Conservation (phyloP, 225 moss, liverwort and hornwort species). For the Climacium dendroides region DNA sequence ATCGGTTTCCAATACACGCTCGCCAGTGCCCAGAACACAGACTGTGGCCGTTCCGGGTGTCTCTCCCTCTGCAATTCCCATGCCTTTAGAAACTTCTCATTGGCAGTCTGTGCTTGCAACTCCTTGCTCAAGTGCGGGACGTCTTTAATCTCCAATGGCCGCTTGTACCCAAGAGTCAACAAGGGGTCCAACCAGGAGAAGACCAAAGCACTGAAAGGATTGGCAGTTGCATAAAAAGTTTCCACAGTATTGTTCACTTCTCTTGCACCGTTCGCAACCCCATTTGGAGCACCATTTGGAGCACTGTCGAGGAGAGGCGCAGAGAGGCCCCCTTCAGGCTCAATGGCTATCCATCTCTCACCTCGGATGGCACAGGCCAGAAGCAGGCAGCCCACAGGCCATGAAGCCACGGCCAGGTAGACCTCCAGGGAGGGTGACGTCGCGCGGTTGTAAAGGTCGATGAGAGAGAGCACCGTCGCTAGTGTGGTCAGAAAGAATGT, state of each 20-base stretch:
- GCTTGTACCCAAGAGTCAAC: constrained; percentile 18
- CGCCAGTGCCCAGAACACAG: constrained; percentile 13
- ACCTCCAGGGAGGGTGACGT: constrained; percentile 1
- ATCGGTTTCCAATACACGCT: constrained; percentile 32
- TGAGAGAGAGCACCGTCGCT: constrained; percentile 3
- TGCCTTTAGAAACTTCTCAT: constrained; percentile 7
- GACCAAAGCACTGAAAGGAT: not conserved
- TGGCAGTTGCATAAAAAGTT: constrained; percentile 5
- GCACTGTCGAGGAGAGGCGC: constrained; percentile 2
- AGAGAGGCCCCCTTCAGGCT: not conserved
- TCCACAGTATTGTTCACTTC: not conserved
- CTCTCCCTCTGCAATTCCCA: constrained; percentile 16
- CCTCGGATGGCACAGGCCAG: constrained; percentile 32
- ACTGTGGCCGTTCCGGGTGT: constrained; percentile 1
- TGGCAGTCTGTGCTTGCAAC: constrained; percentile 3
- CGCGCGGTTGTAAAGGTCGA: constrained; percentile 10
- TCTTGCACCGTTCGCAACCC: not conserved
- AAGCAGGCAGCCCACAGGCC: constrained; percentile 41
- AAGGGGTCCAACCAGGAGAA: constrained; percentile 41
- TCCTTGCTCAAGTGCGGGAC: constrained; percentile 15
- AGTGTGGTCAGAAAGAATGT: constrained; percentile 30
- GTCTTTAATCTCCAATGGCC: constrained; percentile 15
- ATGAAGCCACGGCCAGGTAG: constrained; percentile 14
- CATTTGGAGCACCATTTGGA: not conserved
- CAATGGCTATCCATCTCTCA: constrained; percentile 15